Conservation (phyloP, 352 stramenopile genomes). For the Phytophthora constricta region DNA sequence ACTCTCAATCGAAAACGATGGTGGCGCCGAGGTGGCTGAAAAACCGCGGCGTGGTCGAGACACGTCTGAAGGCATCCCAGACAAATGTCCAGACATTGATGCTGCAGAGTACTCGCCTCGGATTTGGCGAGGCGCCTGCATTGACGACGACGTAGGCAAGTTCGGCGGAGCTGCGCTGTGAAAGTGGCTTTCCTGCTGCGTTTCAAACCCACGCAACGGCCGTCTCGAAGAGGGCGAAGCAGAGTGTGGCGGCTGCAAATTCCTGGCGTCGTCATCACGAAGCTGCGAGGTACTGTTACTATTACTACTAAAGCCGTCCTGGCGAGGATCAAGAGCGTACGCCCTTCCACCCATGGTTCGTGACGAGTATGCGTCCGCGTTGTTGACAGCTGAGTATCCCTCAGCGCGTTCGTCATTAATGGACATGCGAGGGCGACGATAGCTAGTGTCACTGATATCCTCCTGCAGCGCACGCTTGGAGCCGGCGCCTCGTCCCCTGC, state of each 20-base stretch:
- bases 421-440: conserved; percentile 20
- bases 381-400: conserved; percentile 9
- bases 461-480: conserved; percentile 33
- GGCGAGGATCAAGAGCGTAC: conserved; percentile 15
- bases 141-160: conserved; percentile 21
- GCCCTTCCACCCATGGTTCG: conserved; percentile 16
- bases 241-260: conserved; percentile 22
- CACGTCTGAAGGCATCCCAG: conserved; percentile 10
- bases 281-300: conserved; percentile 27
- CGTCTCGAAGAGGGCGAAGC: conserved; percentile 25
- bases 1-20: conserved; percentile 26
- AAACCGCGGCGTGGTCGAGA: conserved; percentile 29
- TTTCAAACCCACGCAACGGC: conserved; percentile 35
- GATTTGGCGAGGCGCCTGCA: conserved; percentile 24
- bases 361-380: conserved; percentile 20
- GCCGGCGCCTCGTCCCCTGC: conserved; percentile 24
- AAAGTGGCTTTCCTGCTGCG: conserved; percentile 39
- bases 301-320: conserved; percentile 26
- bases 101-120: conserved; percentile 29
- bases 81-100: conserved; percentile 13
- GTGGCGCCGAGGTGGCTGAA: conserved; percentile 13
- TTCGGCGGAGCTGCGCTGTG: conserved; percentile 15
- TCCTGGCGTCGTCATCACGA: conserved; percentile 24
- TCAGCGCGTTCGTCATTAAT: conserved; percentile 19
- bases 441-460: conserved; percentile 18